Evolutionary conservation across 108 stramenopile genomes (phyloP).

Genomic region (Cyclotella baltica): DNA sequence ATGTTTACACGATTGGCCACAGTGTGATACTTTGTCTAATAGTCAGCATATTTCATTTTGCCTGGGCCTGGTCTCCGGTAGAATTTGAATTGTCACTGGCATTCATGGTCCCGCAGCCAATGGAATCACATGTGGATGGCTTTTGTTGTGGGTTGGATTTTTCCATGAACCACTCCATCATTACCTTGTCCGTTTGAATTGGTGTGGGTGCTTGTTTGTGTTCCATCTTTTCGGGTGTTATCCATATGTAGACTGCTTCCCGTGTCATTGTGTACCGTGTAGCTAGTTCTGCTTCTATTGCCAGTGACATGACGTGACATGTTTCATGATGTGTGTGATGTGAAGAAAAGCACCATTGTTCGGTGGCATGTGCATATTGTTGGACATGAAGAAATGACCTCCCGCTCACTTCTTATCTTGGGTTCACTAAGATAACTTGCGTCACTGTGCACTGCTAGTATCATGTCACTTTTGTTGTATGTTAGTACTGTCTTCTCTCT

Average conservation of each 20-base stretch:
- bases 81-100: neutral
- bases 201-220: neutral
- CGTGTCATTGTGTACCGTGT: too few species aligned
- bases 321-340: neutral
- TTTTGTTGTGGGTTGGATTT: too few species aligned
- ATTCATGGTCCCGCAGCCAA: neutral
- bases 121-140: too few species aligned
- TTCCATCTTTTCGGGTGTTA: neutral
- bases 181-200: neutral
- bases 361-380: neutral
- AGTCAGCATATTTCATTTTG: conserved; percentile 5
- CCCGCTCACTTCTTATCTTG: neutral
- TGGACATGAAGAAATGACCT: neutral
- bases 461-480: too few species aligned
- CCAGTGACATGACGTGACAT: neutral
- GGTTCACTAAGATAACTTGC: too few species aligned
- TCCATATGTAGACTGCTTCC: conserved; percentile 1
- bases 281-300: too few species aligned
- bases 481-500: neutral
- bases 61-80: conserved; percentile 11
- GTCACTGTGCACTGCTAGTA: too few species aligned
- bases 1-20: neutral
- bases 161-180: too few species aligned
- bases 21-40: conserved; percentile 3
- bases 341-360: conserved; percentile 7